Conservation (phyloP, 148 eudicot genomes). For the Rheum nobile region DNA sequence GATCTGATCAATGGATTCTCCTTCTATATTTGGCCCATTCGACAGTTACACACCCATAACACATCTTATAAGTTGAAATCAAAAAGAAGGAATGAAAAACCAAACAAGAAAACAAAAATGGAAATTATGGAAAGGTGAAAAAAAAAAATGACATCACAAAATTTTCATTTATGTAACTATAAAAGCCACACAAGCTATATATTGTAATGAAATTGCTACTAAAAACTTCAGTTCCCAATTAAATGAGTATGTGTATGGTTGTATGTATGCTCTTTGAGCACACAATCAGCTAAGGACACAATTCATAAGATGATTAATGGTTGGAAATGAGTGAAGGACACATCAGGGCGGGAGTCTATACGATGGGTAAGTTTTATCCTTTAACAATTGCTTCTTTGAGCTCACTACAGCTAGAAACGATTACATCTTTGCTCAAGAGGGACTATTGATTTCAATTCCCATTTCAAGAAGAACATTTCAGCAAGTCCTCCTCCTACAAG, state of each 20-base stretch:
- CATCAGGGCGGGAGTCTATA: not conserved
- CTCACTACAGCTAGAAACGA: not conserved
- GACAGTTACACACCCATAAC: not conserved
- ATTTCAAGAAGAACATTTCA: not conserved
- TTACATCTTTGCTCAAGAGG: not conserved
- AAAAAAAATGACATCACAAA: not conserved
- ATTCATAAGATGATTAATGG: not conserved
- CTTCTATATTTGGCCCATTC: not conserved
- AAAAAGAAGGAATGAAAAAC: not conserved
- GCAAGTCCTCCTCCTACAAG: not conserved
- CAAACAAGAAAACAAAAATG: not conserved
- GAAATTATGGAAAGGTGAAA: not conserved
- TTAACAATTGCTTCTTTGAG: not conserved
- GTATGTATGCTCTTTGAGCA: not conserved
- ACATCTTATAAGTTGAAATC: not conserved
- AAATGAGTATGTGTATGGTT: not conserved
- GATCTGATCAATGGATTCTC: not conserved
- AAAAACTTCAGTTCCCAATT: not conserved
- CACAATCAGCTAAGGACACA: not conserved
- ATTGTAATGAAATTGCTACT: not conserved
- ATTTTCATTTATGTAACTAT: not conserved
- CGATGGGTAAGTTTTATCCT: not conserved
- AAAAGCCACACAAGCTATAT: not conserved
- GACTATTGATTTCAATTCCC: not conserved
- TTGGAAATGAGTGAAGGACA: not conserved